Percentiles rank a stretch among this genome's conserved stretches.
Evolutionary conservation across 2,329 filamentous ascomycete species (phyloP).

Genomic region (Dactylellina sp.): DNA sequence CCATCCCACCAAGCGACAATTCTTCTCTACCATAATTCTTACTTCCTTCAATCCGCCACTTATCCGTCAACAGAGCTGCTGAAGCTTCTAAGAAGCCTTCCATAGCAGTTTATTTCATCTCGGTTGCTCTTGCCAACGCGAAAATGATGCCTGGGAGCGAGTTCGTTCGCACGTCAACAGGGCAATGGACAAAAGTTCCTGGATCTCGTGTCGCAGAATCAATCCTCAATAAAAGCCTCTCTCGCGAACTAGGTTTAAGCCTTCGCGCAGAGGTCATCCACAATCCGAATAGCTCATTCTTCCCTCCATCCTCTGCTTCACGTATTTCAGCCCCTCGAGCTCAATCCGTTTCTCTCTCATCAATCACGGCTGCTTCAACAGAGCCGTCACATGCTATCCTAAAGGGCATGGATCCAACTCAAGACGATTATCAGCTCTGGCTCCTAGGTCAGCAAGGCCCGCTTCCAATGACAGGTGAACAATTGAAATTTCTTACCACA

Average conservation of each 20-base stretch:
- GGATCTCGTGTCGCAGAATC: conserved; percentile 39
- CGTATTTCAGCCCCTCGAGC: conserved; percentile 9
- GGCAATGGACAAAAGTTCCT: conserved; percentile 42
- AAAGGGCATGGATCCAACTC: conserved; percentile 27
- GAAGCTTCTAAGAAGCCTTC: too few species aligned
- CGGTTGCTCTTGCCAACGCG: neutral
- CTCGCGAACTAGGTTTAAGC: conserved; percentile 40
- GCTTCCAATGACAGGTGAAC: conserved; percentile 14
- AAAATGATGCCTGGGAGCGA: conserved; percentile 43
- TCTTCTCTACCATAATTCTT: too few species aligned
- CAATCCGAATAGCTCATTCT: conserved; percentile 25
- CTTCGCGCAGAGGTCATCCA: conserved; percentile 40
- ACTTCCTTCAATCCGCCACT: too few species aligned
- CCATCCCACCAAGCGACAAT: too few species aligned
- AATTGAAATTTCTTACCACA: conserved; percentile 7
- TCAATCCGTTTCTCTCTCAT: conserved; percentile 7
- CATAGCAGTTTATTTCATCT: neutral
- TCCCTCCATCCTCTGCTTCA: conserved; percentile 22
- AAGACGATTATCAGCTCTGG: conserved; percentile 44
- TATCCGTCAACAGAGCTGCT: too few species aligned
- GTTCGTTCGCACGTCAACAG: conserved; percentile 30
- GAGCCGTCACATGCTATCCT: neutral
- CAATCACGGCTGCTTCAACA: neutral
- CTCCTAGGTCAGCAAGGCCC: conserved; percentile 1
- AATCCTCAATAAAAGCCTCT: conserved; percentile 41